Evolutionary conservation across 768 basidiomycete species (phyloP).

Genomic region (Flagelloscypha sp.): DNA sequence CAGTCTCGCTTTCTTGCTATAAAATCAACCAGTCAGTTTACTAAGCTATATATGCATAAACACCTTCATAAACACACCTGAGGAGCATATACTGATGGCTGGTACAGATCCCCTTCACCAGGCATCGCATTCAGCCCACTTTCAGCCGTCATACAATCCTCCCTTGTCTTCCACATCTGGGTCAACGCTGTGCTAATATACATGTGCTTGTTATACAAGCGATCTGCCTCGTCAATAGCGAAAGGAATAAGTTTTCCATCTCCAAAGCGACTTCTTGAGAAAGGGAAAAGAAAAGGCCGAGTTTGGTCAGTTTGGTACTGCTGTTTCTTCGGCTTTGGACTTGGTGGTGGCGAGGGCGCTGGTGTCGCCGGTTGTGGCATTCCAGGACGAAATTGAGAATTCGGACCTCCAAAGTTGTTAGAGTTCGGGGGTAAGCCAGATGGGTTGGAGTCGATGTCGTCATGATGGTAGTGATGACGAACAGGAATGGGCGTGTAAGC

Average conservation of each 20-base stretch:
- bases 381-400: conserved; percentile 32
- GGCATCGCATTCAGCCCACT: conserved; percentile 82
- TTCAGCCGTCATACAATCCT: conserved; percentile 91
- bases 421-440: conserved; percentile 29
- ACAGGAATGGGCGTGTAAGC: conserved; percentile 91
- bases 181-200: conserved; percentile 79
- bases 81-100: conserved; percentile 39
- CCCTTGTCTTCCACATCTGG: conserved; percentile 94
- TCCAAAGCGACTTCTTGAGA: conserved; percentile 57
- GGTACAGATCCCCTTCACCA: conserved; percentile 50
- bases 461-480: conserved; percentile 90
- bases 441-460: conserved; percentile 50
- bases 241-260: conserved; percentile 77
- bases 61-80: conserved; percentile 33
- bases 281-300: conserved; percentile 92
- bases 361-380: conserved; percentile 75
- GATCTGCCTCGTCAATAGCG: conserved; percentile 93
- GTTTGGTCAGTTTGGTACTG: conserved; percentile 97
- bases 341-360: conserved; percentile 78
- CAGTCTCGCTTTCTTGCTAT: conserved; percentile 46
- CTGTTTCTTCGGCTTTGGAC: conserved; percentile 93
- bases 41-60: conserved; percentile 1
- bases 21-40: conserved; percentile 4
- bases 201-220: conserved; percentile 83
- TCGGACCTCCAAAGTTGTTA: conserved; percentile 20